A percentile compares a stretch with the other conserved stretches of the same genome.
These are phyloP conservation scores for Jamesozyma gamospora DNA, from an alignment of 805 yeast genomes.

Conservation along the genomic window DNA sequence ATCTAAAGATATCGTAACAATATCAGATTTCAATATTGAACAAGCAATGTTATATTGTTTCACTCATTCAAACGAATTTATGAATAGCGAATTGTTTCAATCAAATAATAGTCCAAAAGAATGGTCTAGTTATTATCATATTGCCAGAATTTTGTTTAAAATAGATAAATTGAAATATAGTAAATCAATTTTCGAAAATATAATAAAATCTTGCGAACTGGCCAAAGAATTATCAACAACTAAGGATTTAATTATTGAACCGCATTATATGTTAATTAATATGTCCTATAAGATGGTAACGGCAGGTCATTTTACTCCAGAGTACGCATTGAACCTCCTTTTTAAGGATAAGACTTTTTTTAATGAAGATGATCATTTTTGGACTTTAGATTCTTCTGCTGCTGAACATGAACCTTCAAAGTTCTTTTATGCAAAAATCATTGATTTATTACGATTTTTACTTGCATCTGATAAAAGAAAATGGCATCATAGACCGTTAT, in stretches of 20 bases:
- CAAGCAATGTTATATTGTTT: slow-evolving; percentile 23
- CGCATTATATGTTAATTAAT: slow-evolving; percentile 60
- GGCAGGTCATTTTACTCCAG: slow-evolving; percentile 26
- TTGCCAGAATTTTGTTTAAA: slow-evolving; percentile 51
- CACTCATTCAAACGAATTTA: slow-evolving; percentile 15
- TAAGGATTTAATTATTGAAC: slow-evolving; percentile 59
- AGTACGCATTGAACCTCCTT: slow-evolving; percentile 34
- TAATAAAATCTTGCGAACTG: slow-evolving; percentile 36
- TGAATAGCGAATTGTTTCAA: slow-evolving; percentile 18
- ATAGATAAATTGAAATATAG: slow-evolving; percentile 24
- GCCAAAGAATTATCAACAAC: slow-evolving; percentile 31
- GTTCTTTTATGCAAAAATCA: slow-evolving; percentile 33
- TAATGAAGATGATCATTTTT: slow-evolving; percentile 16
- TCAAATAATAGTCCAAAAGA: slow-evolving; percentile 22
- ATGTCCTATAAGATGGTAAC: slow-evolving; percentile 47
- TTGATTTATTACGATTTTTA: slow-evolving; percentile 40
- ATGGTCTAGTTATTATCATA: slow-evolving; percentile 54
- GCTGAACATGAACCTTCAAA: slow-evolving; percentile 10
- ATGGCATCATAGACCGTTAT: slow-evolving; percentile 87
- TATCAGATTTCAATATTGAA: slow-evolving; percentile 24
- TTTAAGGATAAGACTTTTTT: slow-evolving; percentile 28
- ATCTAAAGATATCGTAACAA: slow-evolving; percentile 6
- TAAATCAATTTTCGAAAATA: slow-evolving; percentile 14
- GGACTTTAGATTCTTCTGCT: slow-evolving; percentile 12
- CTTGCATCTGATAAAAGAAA: slow-evolving; percentile 60